These are phyloP conservation scores for Raffaelea ambrosiae DNA, from an alignment of 2,329 filamentous ascomycete species.

Conservation along the genomic window DNA sequence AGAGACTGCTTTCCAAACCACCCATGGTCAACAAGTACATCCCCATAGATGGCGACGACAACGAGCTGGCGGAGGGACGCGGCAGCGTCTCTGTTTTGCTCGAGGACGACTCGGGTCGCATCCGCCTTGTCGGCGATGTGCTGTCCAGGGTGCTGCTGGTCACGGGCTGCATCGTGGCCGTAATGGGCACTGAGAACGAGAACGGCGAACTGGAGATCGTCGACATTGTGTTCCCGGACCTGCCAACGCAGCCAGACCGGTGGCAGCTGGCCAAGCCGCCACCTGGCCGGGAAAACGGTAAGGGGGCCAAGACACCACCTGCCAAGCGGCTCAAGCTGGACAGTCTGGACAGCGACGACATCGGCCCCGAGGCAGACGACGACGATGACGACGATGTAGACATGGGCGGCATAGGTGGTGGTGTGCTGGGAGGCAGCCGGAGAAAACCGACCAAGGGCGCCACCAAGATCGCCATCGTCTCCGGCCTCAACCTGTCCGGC, in stretches of 20 bases:
- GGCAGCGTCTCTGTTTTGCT: constrained; percentile 52
- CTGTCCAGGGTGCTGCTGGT: constrained; percentile 66
- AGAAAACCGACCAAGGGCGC: constrained; percentile 20
- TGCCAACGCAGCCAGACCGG: constrained; percentile 71
- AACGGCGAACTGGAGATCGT: constrained; percentile 90
- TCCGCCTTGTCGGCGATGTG: constrained; percentile 65
- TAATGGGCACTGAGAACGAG: constrained; percentile 85
- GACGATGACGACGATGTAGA: constrained; percentile 33
- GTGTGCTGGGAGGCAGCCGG: constrained; percentile 14
- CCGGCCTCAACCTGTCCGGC: constrained; percentile 76
- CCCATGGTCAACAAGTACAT: constrained; percentile 70
- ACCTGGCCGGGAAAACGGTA: too few relatives aligned
- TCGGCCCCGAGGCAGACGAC: too few relatives aligned
- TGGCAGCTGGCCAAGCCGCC: constrained; percentile 63
- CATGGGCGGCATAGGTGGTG: constrained; percentile 45
- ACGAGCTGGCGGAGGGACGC: constrained; percentile 28
- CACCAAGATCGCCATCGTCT: constrained; percentile 69
- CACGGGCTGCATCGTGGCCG: constrained; percentile 89
- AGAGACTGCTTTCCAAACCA: constrained; percentile 31
- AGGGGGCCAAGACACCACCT: constrained; percentile 9
- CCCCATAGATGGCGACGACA: constrained; percentile 47
- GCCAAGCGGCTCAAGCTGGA: constrained; percentile 26
- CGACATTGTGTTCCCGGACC: constrained; percentile 79
- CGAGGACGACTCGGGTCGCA: constrained; percentile 88
- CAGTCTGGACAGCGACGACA: too few relatives aligned